A percentile compares a stretch with the other conserved stretches of the same genome.
phyloP scores from a whole-genome alignment of 495 filamentous ascomycete genomes.

The Xylaria longipes region DNA sequence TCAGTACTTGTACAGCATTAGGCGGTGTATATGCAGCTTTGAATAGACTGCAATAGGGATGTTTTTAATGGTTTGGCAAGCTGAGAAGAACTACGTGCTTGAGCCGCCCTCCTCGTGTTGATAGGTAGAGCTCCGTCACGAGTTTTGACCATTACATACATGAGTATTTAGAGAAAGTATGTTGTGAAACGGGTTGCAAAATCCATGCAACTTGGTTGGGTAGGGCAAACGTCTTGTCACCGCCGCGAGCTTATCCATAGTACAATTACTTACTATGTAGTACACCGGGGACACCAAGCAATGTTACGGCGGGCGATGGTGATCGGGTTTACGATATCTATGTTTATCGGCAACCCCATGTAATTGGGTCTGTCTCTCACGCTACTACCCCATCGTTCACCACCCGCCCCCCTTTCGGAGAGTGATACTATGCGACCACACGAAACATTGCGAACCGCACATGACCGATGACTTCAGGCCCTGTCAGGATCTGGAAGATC shows the following conservation, averaged over 20 bases:
- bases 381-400: background rate
- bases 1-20: background rate
- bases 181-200: background rate
- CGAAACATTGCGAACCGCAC: conserved; percentile 25
- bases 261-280: no score
- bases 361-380: background rate
- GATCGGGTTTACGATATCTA: background rate
- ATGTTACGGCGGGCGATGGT: background rate
- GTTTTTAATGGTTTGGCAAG: background rate
- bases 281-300: background rate
- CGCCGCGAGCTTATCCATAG: background rate
- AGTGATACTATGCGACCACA: conserved; percentile 22
- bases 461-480: conserved; percentile 20
- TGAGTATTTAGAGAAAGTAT: background rate
- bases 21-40: background rate
- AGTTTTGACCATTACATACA: background rate
- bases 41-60: background rate
- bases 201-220: background rate
- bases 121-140: background rate
- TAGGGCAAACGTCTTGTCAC: conserved; percentile 2
- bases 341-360: background rate
- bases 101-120: background rate
- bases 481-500: conserved; percentile 27
- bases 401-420: background rate
- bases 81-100: background rate